A percentile compares a stretch with the other conserved stretches of the same genome.
Evolutionary conservation across 2,329 filamentous ascomycete genomes (phyloP).

Genomic region (Paraconiothyrium sp.): DNA sequence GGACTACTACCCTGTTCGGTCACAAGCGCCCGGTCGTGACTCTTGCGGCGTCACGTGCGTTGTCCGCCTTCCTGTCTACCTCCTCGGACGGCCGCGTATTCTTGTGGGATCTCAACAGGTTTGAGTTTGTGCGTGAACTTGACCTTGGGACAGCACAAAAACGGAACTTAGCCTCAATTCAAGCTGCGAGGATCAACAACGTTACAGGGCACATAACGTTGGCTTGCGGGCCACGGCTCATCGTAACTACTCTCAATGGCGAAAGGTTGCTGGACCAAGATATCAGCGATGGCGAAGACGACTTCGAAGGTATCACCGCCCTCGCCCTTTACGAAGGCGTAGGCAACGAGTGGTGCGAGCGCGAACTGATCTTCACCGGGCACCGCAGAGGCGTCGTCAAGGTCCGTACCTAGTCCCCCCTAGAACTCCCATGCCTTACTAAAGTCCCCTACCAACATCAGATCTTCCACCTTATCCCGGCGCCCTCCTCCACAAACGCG

Average conservation of each 20-base stretch:
- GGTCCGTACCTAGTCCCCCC: conserved; percentile 39
- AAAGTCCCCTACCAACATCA: conserved; percentile 27
- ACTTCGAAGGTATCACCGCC: conserved; percentile 74
- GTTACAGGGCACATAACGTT: conserved; percentile 89
- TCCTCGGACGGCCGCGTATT: conserved; percentile 84
- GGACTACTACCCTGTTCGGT: conserved; percentile 84
- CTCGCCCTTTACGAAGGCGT: conserved; percentile 94
- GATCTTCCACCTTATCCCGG: conserved; percentile 67
- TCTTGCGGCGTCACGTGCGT: conserved; percentile 85
- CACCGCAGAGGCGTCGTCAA: conserved; percentile 87
- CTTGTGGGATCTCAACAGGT: conserved; percentile 92
- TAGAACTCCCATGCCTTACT: conserved; percentile 4
- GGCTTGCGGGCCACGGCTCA: conserved; percentile 77
- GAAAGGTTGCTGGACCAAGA: conserved; percentile 82
- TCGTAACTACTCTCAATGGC: conserved; percentile 89
- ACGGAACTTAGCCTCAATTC: conserved; percentile 47
- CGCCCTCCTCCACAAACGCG: conserved; percentile 59
- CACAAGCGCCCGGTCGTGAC: conserved; percentile 85
- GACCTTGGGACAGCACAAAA: conserved; percentile 52
- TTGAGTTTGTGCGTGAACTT: conserved; percentile 83
- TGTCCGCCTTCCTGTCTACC: conserved; percentile 86
- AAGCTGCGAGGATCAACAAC: conserved; percentile 89
- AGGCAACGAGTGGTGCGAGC: conserved; percentile 90
- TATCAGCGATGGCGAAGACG: conserved; percentile 72
- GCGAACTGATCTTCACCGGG: conserved; percentile 86